A percentile compares a stretch with the other conserved stretches of the same genome.
These are phyloP conservation scores for Isoetes engelmannii DNA, from an alignment of 83 land plant species.

Conservation along the genomic window DNA sequence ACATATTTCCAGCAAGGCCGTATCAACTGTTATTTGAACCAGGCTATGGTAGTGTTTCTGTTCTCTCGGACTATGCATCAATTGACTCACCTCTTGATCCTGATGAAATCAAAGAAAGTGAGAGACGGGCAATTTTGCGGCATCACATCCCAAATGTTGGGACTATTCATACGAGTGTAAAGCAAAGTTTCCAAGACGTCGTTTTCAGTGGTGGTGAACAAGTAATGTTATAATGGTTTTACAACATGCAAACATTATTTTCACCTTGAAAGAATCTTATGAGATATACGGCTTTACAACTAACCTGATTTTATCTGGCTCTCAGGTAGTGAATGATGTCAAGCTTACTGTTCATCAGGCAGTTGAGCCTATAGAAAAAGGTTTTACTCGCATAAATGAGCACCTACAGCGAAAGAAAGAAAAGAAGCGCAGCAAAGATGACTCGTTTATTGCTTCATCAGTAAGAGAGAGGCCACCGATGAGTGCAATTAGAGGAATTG, in stretches of 20 bases:
- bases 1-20: conserved; percentile 86
- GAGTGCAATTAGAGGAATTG: conserved; percentile 39
- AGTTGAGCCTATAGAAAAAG: conserved; percentile 79
- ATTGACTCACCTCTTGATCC: conserved; percentile 67
- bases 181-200: conserved; percentile 77
- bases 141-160: conserved; percentile 54
- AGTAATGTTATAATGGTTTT: conserved; percentile 30
- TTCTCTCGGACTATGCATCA: conserved; percentile 78
- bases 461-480: conserved; percentile 18
- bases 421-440: conserved; percentile 63
- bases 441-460: conserved; percentile 49
- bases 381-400: conserved; percentile 64
- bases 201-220: conserved; percentile 84
- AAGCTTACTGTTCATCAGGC: conserved; percentile 79
- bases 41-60: conserved; percentile 54
- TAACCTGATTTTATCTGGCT: neutral
- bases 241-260: no score
- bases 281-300: no score
- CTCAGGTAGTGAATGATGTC: conserved; percentile 76
- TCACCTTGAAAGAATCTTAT: no score
- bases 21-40: conserved; percentile 68
- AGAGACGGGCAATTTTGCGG: conserved; percentile 62
- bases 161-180: conserved; percentile 49
- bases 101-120: conserved; percentile 76
- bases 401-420: conserved; percentile 49